These are phyloP conservation scores for Leucocoprinus sp. DNA, from an alignment of 768 basidiomycete genomes.

Conservation along the genomic window DNA sequence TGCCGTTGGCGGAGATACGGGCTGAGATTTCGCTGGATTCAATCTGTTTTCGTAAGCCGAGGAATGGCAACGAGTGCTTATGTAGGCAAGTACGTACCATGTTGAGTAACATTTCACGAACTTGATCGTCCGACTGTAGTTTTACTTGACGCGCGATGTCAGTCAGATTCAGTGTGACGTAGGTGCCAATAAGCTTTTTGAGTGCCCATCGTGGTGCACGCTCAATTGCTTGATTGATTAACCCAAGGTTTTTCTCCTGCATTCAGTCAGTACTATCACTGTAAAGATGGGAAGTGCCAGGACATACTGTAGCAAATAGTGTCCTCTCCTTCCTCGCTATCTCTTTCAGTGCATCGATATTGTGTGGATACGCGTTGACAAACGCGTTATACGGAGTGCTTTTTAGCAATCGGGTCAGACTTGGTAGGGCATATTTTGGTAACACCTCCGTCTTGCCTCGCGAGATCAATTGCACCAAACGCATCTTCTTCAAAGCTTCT, in stretches of 20 bases:
- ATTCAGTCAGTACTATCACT: neutral
- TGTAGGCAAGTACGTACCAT: constrained; percentile 44
- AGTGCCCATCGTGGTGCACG: constrained; percentile 73
- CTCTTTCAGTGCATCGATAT: constrained; percentile 33
- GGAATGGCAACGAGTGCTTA: neutral
- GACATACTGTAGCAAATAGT: constrained; percentile 44
- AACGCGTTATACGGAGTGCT: constrained; percentile 57
- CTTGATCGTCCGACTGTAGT: constrained; percentile 44
- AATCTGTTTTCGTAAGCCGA: constrained; percentile 40
- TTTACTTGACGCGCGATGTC: constrained; percentile 59
- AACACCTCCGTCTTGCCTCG: constrained; percentile 61
- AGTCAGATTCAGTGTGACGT: constrained; percentile 63
- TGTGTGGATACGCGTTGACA: constrained; percentile 58
- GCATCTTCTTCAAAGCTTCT: constrained; percentile 81
- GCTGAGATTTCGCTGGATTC: constrained; percentile 64
- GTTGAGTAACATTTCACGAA: constrained; percentile 51
- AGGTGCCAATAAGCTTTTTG: constrained; percentile 75
- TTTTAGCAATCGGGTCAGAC: constrained; percentile 55
- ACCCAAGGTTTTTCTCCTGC: constrained; percentile 68
- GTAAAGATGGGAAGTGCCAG: neutral
- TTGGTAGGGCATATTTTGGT: constrained; percentile 68
- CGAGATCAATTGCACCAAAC: constrained; percentile 69
- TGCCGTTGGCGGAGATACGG: constrained; percentile 55
- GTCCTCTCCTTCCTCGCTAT: constrained; percentile 49
- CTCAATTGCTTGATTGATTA: constrained; percentile 57